These are phyloP conservation scores for Aristolochia californica DNA, from an alignment of 164 flowering plant species.

Conservation along the genomic window DNA sequence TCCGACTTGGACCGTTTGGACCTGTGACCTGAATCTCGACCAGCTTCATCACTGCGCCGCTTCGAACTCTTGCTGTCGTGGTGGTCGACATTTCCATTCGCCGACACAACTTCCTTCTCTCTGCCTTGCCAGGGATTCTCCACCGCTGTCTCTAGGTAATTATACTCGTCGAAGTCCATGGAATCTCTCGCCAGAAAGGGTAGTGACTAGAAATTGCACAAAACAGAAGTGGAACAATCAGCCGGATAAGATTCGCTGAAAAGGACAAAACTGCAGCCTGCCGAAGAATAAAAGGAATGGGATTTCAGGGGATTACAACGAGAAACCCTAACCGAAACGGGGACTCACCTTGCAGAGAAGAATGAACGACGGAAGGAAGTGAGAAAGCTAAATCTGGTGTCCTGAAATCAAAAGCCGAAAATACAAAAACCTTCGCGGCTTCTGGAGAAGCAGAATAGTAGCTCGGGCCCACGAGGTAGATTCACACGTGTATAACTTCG, in stretches of 20 bases:
- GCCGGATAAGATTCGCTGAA: too few relatives aligned
- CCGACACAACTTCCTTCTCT: too few relatives aligned
- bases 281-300: too few relatives aligned
- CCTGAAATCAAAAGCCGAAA: too few relatives aligned
- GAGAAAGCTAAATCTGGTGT: too few relatives aligned
- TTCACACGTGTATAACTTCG: too few relatives aligned
- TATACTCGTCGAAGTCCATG: conserved; percentile 98
- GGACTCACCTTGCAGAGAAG: neutral
- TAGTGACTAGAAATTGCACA: neutral
- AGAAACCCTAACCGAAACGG: neutral
- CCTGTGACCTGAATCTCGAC: conserved; percentile 16
- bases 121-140: conserved; percentile 28
- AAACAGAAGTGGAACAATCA: too few relatives aligned
- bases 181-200: conserved; percentile 15
- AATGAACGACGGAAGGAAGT: too few relatives aligned
- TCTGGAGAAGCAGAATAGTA: too few relatives aligned
- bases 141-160: conserved; percentile 78
- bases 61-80: conserved; percentile 24
- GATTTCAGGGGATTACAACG: neutral
- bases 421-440: too few relatives aligned
- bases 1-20: conserved; percentile 40
- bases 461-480: too few relatives aligned
- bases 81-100: neutral
- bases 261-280: too few relatives aligned
- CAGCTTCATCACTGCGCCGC: conserved; percentile 28